Base-by-base conservation (phyloP, 441 rosid species). In the Hypseocharis bilobata region DNA sequence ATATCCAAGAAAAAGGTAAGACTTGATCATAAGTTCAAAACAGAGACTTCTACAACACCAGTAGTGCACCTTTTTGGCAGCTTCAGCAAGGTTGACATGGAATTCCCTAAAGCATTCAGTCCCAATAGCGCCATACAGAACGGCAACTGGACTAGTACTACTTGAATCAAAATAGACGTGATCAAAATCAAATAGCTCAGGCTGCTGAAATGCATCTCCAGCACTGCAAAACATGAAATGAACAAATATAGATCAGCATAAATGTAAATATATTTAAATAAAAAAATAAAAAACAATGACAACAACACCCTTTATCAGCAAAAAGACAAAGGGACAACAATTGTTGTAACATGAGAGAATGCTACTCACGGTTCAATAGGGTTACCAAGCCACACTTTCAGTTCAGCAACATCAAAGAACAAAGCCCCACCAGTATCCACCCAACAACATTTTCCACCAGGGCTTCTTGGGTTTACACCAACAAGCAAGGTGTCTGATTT, bases 41-140 rank as follows among this genome's bases (percentile, higher is more conserved):
- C 44, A 36, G 11, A 23, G 25, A 42, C 16, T 44, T 44, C 17
- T 26, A 60, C 1, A 68, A 42, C 59, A 70, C 20, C 11, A 26
- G 34, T 6, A 62, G 60, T 23, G 16, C 40, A 91, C 98, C 96
- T 86, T 86, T 62, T 77, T 85, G 72, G 96, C 87, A 65, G 96
- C 92, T 76, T 82, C 79, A 74, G 74, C 79, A 59, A 94, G 85
- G 73, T 71, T 71, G 52, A 64, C 74, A 81, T 94, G 98, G 78
- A 94, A 85, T 54, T 84, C 83, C 81, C 79, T 78, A 74, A 91
- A 91, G 81, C 99, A 91, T 72, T 72, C 83, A 68, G 95, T 88
- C 68, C 93, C 98, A 77, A 91, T 86, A 72, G 99, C 98, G 55
- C 98, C 98, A 76, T 91, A 94, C 7, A 91, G 82, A 69, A 94